phyloP scores from a whole-genome alignment of 2,329 filamentous ascomycete genomes.

The Fusarium sp. region DNA sequence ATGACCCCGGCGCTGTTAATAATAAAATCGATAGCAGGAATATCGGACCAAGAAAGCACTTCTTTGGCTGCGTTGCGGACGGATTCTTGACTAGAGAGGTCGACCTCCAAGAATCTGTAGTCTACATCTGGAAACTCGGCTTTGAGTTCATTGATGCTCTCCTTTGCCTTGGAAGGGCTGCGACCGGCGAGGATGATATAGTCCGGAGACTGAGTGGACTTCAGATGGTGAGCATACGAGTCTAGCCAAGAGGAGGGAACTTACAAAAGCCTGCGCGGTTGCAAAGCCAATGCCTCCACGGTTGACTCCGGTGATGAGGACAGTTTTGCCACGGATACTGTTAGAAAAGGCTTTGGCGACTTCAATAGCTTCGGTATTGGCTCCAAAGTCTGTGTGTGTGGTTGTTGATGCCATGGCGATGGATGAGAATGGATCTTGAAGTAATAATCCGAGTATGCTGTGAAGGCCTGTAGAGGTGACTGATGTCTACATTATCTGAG shows the following conservation, averaged over 20 bases:
- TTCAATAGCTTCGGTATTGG: not conserved
- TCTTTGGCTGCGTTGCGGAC: not conserved
- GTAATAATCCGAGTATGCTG: not conserved
- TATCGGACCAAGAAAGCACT: not conserved
- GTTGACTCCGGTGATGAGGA: constrained; percentile 8
- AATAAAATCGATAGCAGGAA: not conserved
- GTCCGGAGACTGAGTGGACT: not conserved
- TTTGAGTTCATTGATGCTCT: not conserved
- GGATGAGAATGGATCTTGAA: too few relatives aligned
- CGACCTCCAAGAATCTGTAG: not conserved
- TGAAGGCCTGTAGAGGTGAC: not conserved
- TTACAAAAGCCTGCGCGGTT: not conserved
- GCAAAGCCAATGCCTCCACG: not conserved
- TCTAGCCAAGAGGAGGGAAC: rapidly evolving
- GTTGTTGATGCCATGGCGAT: constrained; percentile 13
- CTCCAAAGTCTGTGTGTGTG: not conserved
- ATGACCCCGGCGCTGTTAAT: constrained; percentile 12
- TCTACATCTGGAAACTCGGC: not conserved
- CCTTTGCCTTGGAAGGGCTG: not conserved
- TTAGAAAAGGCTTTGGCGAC: not conserved
- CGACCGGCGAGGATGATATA: not conserved
- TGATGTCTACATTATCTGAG: not conserved
- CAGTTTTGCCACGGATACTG: not conserved
- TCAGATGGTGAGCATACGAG: rapidly evolving
- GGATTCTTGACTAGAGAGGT: not conserved